phyloP scores from a whole-genome alignment of 1,284 basidiomycete species.

The Cryptococcus depauperatus region DNA sequence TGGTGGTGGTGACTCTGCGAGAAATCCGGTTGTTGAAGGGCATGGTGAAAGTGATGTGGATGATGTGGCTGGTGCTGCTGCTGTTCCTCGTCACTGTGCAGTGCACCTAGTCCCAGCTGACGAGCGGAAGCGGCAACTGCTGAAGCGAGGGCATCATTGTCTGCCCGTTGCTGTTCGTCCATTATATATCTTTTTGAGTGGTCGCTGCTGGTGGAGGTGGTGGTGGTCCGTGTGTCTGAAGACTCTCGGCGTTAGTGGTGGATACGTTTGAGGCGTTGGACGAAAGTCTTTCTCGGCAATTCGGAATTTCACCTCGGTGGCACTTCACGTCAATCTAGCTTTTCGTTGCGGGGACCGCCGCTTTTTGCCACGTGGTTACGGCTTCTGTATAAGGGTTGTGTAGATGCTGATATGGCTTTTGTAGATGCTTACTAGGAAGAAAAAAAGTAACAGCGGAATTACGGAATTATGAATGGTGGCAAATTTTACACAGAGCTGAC shows the following conservation, averaged over 20 bases:
- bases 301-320: too few relatives aligned
- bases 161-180: slow-evolving; percentile 30
- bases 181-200: slow-evolving; percentile 12
- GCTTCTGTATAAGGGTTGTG: too few relatives aligned
- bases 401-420: too few relatives aligned
- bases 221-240: neutral
- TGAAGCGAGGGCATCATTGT: slow-evolving; percentile 32
- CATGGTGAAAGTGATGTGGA: slow-evolving; percentile 28
- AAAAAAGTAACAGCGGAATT: too few relatives aligned
- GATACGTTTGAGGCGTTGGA: neutral
- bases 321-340: too few relatives aligned
- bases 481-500: too few relatives aligned
- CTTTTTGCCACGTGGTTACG: too few relatives aligned
- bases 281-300: too few relatives aligned
- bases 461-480: too few relatives aligned
- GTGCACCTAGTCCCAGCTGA: slow-evolving; percentile 21
- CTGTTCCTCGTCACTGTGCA: slow-evolving; percentile 6
- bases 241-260: slow-evolving; percentile 1
- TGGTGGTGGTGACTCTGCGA: slow-evolving; percentile 19
- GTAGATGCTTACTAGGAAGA: too few relatives aligned
- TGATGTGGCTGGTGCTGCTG: slow-evolving; percentile 9
- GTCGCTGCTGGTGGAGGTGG: neutral
- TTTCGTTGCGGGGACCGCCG: too few relatives aligned
- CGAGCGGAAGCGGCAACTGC: slow-evolving; percentile 33
- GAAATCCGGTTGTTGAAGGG: slow-evolving; percentile 38